Percentiles rank a stretch among this genome's conserved stretches.
These are phyloP conservation scores for Aristolochia fimbriata DNA, from an alignment of 164 flowering plant genomes.

Conservation along the genomic window DNA sequence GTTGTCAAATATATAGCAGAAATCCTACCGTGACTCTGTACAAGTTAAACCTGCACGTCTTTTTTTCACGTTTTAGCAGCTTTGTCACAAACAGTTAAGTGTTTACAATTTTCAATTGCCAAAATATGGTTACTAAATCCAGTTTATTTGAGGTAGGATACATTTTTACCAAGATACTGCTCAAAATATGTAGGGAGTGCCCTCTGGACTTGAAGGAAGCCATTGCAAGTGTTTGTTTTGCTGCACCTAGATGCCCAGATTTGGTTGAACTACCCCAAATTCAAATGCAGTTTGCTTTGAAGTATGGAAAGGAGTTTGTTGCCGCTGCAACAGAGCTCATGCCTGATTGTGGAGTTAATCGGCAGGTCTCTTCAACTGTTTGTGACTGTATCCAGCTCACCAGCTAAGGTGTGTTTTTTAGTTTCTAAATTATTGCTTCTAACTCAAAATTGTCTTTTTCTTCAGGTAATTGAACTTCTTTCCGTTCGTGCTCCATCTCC, in stretches of 20 bases:
- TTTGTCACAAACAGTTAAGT: too few species aligned
- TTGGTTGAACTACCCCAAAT: conserved; percentile 85
- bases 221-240: conserved; percentile 88
- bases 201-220: conserved; percentile 96
- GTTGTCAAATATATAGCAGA: too few species aligned
- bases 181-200: conserved; percentile 61
- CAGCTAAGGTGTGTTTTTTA: background rate
- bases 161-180: background rate
- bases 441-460: background rate
- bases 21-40: too few species aligned
- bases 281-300: conserved; percentile 65
- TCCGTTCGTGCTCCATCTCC: conserved; percentile 88
- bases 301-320: conserved; percentile 90
- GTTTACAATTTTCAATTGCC: too few species aligned
- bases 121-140: too few species aligned
- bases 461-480: conserved; percentile 73
- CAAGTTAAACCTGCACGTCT: too few species aligned
- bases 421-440: background rate
- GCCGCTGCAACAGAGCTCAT: conserved; percentile 81
- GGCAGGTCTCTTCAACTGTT: conserved; percentile 48
- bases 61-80: too few species aligned
- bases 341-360: conserved; percentile 96
- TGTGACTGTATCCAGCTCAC: background rate
- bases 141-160: background rate
- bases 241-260: conserved; percentile 98